phyloP scores from a whole-genome alignment of 2,329 filamentous ascomycete species.

The Gremmenia infestans region DNA sequence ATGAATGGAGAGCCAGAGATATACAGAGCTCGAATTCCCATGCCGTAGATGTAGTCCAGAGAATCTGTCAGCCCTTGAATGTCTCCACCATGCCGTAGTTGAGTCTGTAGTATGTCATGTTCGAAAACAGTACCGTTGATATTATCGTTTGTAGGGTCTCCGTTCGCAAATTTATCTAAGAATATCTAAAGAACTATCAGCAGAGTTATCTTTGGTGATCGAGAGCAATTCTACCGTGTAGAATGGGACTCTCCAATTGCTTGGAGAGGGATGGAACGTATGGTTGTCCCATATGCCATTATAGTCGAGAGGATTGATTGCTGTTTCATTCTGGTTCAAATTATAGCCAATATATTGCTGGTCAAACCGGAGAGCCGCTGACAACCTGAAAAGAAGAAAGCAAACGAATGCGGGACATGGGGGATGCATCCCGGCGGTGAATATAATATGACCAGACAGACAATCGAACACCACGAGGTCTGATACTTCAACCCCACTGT shows the following conservation, averaged over 20 bases:
- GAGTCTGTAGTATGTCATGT: slow-evolving; percentile 50
- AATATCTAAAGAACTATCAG: no score
- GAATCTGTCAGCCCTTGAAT: slow-evolving; percentile 52
- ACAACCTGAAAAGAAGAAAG: no score
- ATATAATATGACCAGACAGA: no score
- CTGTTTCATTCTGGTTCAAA: slow-evolving; percentile 16
- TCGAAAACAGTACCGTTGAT: slow-evolving; percentile 56
- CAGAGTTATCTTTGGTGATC: slow-evolving; percentile 31
- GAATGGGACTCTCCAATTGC: slow-evolving; percentile 60
- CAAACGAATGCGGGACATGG: no score
- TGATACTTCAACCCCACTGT: no score
- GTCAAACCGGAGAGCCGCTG: no score
- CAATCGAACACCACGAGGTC: no score
- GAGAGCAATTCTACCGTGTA: slow-evolving; percentile 52
- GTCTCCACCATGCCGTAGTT: slow-evolving; percentile 60
- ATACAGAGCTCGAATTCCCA: slow-evolving; percentile 58
- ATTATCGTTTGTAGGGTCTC: slow-evolving; percentile 60
- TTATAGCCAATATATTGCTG: slow-evolving; percentile 33
- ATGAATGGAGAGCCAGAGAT: slow-evolving; percentile 59
- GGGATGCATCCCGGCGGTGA: no score
- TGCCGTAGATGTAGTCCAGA: slow-evolving; percentile 59
- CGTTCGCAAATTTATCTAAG: slow-evolving; percentile 50
- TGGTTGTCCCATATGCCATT: slow-evolving; percentile 49
- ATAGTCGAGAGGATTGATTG: slow-evolving; percentile 47
- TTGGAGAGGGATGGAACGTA: slow-evolving; percentile 48